Conservation (phyloP, 257 asterid species). For the Jasminum sambac region DNA sequence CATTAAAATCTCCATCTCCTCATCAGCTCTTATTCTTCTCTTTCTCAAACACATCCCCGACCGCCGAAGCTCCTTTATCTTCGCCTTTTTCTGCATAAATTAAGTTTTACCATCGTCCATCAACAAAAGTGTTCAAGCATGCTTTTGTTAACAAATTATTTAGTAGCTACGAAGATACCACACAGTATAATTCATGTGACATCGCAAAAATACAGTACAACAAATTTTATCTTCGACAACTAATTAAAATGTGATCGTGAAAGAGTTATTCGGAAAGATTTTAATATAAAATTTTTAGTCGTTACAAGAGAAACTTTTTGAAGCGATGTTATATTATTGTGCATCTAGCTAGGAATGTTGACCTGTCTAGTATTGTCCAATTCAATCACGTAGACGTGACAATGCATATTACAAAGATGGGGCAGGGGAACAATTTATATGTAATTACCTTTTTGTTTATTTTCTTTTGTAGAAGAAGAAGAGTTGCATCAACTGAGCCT, state of each 20-base stretch:
- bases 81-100: conserved; percentile 61
- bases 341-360: background rate
- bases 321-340: too few relatives aligned
- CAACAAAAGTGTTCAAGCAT: background rate
- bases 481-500: conserved; percentile 64
- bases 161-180: too few relatives aligned
- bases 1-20: conserved; percentile 71
- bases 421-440: background rate
- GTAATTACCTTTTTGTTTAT: conserved; percentile 61
- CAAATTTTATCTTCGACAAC: too few relatives aligned
- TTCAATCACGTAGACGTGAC: background rate
- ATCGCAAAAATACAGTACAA: too few relatives aligned
- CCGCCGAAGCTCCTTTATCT: conserved; percentile 57
- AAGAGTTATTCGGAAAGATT: too few relatives aligned
- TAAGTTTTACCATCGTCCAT: background rate
- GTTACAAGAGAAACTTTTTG: too few relatives aligned
- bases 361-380: background rate
- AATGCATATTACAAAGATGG: background rate
- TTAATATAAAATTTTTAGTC: too few relatives aligned
- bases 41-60: conserved; percentile 55
- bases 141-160: too few relatives aligned
- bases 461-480: conserved; percentile 62
- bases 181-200: too few relatives aligned
- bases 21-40: conserved; percentile 46
- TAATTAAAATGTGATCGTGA: too few relatives aligned